Evolutionary conservation across 768 basidiomycete species (phyloP).

Genomic region (Sporobolomyces pararoseus): DNA sequence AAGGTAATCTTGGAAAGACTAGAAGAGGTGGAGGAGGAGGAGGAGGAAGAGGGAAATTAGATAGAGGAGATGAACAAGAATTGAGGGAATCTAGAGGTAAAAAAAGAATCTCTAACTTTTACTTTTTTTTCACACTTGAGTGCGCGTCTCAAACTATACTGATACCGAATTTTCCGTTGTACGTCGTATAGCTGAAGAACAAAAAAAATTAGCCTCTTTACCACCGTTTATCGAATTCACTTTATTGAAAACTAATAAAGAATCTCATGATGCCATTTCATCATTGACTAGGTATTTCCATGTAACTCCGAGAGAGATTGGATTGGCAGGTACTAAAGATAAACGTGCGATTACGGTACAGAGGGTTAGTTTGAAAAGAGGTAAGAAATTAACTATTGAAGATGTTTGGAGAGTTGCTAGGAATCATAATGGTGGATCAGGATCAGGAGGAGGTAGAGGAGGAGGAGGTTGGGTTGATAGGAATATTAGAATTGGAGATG

Average conservation of each 20-base stretch:
- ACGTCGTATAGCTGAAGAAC: conserved; percentile 13
- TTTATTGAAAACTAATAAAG: conserved; percentile 93
- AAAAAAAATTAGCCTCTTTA: conserved; percentile 30
- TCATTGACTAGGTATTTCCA: conserved; percentile 75
- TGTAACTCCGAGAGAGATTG: conserved; percentile 68
- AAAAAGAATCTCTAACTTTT: neutral
- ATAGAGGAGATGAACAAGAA: neutral
- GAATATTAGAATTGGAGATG: conserved; percentile 79
- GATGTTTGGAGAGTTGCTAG: conserved; percentile 63
- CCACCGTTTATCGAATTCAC: conserved; percentile 89
- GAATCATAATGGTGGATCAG: conserved; percentile 60
- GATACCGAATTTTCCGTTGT: too few relatives aligned
- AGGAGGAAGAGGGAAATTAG: neutral
- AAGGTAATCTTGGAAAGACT: neutral
- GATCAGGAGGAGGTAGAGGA: conserved; percentile 40
- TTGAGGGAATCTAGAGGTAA: conserved; percentile 1
- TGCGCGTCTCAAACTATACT: neutral
- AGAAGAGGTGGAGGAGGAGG: neutral
- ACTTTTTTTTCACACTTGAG: neutral
- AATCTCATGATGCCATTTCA: conserved; percentile 87
- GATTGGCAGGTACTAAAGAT: conserved; percentile 94
- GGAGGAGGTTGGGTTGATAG: conserved; percentile 62
- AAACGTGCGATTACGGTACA: conserved; percentile 96
- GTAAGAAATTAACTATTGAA: conserved; percentile 65
- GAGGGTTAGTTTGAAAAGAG: conserved; percentile 73